Base-by-base conservation (phyloP, 2,329 filamentous ascomycete species). In the Pestalotiopsis sp. region DNA sequence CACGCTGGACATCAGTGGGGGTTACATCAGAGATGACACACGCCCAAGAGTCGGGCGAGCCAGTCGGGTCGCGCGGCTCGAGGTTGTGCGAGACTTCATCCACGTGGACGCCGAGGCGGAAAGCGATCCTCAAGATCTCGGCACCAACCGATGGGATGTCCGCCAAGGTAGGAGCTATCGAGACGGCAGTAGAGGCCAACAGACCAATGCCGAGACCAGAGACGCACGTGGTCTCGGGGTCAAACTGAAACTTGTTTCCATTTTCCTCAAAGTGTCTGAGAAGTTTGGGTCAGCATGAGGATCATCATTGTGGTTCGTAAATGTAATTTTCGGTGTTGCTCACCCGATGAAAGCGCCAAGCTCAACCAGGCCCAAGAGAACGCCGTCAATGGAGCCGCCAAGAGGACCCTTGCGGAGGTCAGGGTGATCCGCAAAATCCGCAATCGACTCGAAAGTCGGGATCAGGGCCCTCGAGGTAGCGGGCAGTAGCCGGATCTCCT, bases 191-290 rank as follows among this genome's bases (percentile, higher is more conserved):
- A 0, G 80, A 74, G 4, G 82, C 73, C 0, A 87, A 70, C 0
- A 86, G 71, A 1, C 85, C 85, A n/a, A 82, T 80, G 12, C 85
- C 81, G 3, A 86, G 70, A 3, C 82, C 84, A 13, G 78, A 74
- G 14, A 85, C 77, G 45, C 68, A 75, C 2, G 76, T 77, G 63
- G 74, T 49, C 67, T 52, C 45, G 71, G 68, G 52, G 49, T 72
- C 67, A 14, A 76, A 71, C 31, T 75, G 71, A 67, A 73, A 76
- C 56, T 58, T 23, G 9, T 58, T 27, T 23, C 11, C 20, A 20
- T 58, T 23, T 58, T 58, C 56, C 25, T 58, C 56, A 58, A 23
- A 58, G 25, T 23, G 25, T 13, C 56, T 58, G 25, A 68, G 17
- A 75, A 71, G 25, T 75, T 36, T 9, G 9, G 71, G 66, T 73